Evolutionary conservation across 176 grass and related monocot species (phyloP).

Genomic region (Lolium perenne): DNA sequence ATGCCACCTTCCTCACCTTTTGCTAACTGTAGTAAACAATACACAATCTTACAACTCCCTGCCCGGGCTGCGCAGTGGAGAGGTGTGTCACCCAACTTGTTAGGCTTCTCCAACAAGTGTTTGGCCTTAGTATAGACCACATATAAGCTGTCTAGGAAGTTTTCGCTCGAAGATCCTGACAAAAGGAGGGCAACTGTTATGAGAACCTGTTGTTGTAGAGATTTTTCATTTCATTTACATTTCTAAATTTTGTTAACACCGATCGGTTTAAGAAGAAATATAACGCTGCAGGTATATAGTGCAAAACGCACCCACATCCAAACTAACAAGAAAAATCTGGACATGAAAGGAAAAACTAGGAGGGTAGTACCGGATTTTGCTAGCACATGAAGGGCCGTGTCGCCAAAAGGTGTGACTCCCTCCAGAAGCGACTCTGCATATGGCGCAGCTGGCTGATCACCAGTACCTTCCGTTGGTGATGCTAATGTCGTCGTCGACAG

Average conservation of each 20-base stretch:
- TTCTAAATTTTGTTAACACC: not conserved
- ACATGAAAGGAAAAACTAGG: not conserved
- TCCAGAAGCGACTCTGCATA: not conserved
- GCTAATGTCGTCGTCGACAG: accelerated
- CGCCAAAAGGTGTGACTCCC: not conserved
- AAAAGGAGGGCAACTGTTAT: not conserved
- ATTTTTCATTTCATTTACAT: too few species aligned
- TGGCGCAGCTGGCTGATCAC: not conserved
- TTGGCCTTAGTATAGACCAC: not conserved
- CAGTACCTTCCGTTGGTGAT: not conserved
- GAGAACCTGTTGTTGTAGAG: not conserved
- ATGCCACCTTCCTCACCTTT: not conserved
- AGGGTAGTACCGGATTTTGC: not conserved
- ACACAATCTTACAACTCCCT: not conserved
- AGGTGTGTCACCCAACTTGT: not conserved
- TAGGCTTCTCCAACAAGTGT: not conserved
- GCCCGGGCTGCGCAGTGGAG: not conserved
- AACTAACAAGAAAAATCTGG: not conserved
- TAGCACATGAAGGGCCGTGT: conserved; percentile 10
- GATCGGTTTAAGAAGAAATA: not conserved
- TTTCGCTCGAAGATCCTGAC: not conserved
- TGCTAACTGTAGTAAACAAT: not conserved
- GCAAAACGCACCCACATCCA: not conserved
- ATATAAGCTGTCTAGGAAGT: not conserved
- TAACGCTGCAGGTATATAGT: not conserved